phyloP scores from a whole-genome alignment of 73 alveolate genomes.

The Blepharisma japonicum region DNA sequence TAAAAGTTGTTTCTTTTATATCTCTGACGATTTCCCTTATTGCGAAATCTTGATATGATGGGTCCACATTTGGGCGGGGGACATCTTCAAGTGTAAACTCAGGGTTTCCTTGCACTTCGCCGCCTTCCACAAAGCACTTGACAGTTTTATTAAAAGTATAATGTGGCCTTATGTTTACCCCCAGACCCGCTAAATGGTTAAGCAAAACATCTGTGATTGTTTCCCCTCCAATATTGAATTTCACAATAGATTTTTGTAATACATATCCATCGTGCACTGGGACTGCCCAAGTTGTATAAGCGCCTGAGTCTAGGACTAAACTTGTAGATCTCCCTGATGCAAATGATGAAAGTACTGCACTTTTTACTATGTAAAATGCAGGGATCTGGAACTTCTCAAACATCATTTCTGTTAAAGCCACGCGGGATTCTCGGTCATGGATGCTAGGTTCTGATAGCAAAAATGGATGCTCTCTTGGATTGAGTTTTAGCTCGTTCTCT shows the following conservation, averaged over 20 bases:
- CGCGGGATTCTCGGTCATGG: slow-evolving; percentile 67
- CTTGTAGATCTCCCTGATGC: slow-evolving; percentile 92
- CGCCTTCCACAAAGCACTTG: slow-evolving; percentile 42
- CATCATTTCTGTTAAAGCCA: slow-evolving; percentile 79
- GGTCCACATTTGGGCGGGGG: slow-evolving; percentile 45
- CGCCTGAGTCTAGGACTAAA: slow-evolving; percentile 92
- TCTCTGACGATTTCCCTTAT: slow-evolving; percentile 73
- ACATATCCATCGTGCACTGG: slow-evolving; percentile 97
- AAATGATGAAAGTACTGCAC: slow-evolving; percentile 88
- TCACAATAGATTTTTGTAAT: slow-evolving; percentile 74
- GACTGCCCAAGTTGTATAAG: slow-evolving; percentile 79
- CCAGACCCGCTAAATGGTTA: slow-evolving; percentile 40
- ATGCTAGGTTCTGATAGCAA: slow-evolving; percentile 80
- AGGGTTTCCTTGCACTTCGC: slow-evolving; percentile 33
- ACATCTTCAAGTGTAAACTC: slow-evolving; percentile 37
- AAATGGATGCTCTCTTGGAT: slow-evolving; percentile 80
- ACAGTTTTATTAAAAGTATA: slow-evolving; percentile 54
- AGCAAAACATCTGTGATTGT: slow-evolving; percentile 59
- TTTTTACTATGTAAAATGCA: slow-evolving; percentile 76
- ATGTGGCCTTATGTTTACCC: slow-evolving; percentile 56
- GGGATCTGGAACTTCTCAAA: slow-evolving; percentile 89
- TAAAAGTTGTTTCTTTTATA: slow-evolving; percentile 76
- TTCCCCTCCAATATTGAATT: slow-evolving; percentile 91
- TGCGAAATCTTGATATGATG: slow-evolving; percentile 58
- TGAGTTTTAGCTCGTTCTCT: slow-evolving; percentile 45